Evolutionary conservation across 805 yeast genomes (phyloP).

Genomic region (Phaffomyces opuntiae): DNA sequence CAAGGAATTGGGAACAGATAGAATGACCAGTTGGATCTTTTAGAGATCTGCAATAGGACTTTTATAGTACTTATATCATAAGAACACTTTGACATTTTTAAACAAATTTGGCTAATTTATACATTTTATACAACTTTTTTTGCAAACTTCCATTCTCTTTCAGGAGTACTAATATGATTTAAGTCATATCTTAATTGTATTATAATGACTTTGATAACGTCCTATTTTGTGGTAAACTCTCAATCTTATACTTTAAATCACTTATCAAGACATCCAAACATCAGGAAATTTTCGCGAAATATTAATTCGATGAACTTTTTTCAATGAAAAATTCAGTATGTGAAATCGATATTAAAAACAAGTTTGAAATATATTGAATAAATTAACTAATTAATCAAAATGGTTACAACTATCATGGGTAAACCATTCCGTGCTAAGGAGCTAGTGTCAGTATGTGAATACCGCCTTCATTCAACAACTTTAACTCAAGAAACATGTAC

Average conservation of each 20-base stretch:
- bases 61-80: no score
- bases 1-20: slow-evolving; percentile 9
- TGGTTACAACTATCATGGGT: slow-evolving; percentile 24
- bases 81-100: no score
- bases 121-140: no score
- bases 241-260: no score
- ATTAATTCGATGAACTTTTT: background rate
- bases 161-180: no score
- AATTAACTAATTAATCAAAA: background rate
- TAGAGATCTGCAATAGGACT: background rate
- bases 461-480: no score
- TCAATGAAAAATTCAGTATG: background rate
- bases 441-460: slow-evolving; percentile 15
- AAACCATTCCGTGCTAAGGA: slow-evolving; percentile 25
- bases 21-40: background rate
- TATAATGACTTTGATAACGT: no score
- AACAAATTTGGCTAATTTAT: no score
- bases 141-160: no score
- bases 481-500: background rate
- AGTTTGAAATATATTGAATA: background rate
- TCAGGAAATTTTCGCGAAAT: background rate
- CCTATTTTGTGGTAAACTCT: no score
- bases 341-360: no score
- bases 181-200: no score
- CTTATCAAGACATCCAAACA: slow-evolving; percentile 4